A percentile compares a stretch with the other conserved stretches of the same genome.
These are phyloP conservation scores for Fusarium sp. DNA, from an alignment of 2,329 filamentous ascomycete genomes.

Conservation along the genomic window DNA sequence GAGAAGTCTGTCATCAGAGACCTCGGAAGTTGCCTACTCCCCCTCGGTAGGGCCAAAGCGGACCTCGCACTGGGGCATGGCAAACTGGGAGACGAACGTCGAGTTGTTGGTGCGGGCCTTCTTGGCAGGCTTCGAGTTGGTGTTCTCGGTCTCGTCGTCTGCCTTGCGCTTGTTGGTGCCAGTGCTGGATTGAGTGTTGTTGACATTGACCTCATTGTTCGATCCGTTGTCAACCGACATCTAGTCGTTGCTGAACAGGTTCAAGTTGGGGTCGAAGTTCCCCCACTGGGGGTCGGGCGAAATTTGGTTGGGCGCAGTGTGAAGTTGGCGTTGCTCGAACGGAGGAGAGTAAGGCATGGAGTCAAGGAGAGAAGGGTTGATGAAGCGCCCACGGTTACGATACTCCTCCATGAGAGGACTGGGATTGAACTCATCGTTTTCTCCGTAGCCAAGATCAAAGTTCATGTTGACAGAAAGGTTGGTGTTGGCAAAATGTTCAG, in stretches of 20 bases:
- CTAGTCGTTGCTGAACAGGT: constrained; percentile 3
- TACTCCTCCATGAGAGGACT: too few species aligned
- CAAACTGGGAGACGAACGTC: background rate
- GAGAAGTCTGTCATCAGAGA: too few species aligned
- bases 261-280: background rate
- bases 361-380: background rate
- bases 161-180: constrained; percentile 24
- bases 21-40: constrained; percentile 1
- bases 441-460: too few species aligned
- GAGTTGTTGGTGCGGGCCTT: constrained; percentile 15
- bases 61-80: constrained; percentile 2
- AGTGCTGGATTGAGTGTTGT: background rate
- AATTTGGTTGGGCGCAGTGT: background rate
- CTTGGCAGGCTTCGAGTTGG: constrained; percentile 1
- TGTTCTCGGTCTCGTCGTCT: background rate
- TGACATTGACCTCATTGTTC: background rate
- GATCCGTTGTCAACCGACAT: background rate
- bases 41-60: background rate
- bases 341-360: constrained; percentile 12
- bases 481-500: too few species aligned
- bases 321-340: background rate
- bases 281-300: background rate
- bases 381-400: too few species aligned
- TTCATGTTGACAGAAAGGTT: too few species aligned
- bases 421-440: too few species aligned